Base-by-base conservation (phyloP, 2,329 filamentous ascomycete genomes). In the Phialemonium atrogriseum region DNA sequence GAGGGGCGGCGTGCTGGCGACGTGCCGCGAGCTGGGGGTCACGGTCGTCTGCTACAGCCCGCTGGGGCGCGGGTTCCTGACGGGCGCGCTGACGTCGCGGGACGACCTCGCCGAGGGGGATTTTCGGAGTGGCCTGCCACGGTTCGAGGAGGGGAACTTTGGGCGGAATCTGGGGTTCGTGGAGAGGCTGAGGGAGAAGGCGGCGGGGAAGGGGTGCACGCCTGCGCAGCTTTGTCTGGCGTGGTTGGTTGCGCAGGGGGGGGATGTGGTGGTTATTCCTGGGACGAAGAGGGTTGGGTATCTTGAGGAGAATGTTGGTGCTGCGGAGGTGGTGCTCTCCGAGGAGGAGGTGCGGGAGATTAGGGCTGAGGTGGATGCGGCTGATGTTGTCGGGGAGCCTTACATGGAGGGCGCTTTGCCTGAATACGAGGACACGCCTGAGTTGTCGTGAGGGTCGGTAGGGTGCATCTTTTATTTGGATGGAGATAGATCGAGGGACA, bases 241-340 rank as follows among this genome's bases (percentile, higher is more conserved):
- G 0, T 83, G 77, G 76, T 42, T 82, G 34, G 43, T 77, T 42
- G 65, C 64, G 7, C 74, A 80, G 44, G 71, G 71, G 0, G 59
- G 67, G 2, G 68, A 77, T 40, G 59, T 80, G 28, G 66, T 75
- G 44, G 71, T 77, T 0, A 80, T 70, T 30, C 66, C 62, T 0
- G 67, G 66, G 11, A 70, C 66, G 0, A 67, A 60, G 48, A 65
- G 49, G 31, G 48, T 64, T 30, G 58, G 58, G 44, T 66, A 65
- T 32, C 43, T 71, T 16, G 58, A 68, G 35, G 56, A 68, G 34
- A 70, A 70, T 18, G 28, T 54, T 4, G 52, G 43, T 3, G 52
- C 60, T 2, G 18, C 54, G 2, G 25, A 49, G 7, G 43, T 64
- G 5, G 30, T 25, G 17, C 31, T 64, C 27, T 49, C 40, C 0